Evolutionary conservation across 805 yeast genomes (phyloP), one percentile per base, ranked within the genome.

Genomic region (Dipodascus geniculatus): DNA sequence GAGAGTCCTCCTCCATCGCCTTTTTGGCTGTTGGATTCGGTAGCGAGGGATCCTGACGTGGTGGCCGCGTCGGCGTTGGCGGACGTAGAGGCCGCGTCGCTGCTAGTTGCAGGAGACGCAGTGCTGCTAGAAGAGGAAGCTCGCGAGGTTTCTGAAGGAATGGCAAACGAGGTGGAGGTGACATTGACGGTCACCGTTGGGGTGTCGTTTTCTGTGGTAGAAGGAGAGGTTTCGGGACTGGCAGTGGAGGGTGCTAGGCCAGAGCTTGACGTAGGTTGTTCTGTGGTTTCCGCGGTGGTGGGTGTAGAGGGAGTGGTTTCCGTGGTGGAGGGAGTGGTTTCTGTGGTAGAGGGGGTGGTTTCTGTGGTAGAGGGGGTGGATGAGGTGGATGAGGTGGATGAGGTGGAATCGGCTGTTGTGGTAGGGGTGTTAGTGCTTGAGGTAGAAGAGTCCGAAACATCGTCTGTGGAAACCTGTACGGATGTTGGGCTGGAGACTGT

Each of bases 1-100:
- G 82, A 73, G 4, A 81, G 67, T 0, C 83, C 83, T 2, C 67
- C 61, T 4, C 62, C 38, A 4, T 8, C 44, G 8, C 14, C 6
- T 23, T 31, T 20, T n/a, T 31, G 22, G 4, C n/a, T 22, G 23
- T 23, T 17, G 19, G 44, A 20, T 6, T 24, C n/a, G 19, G 44
- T 49, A 24, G 44, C 51, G 8, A 49, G 47, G 14, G 28, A 20
- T 8, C 44, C 51, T 6, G 44, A 23, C 6, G 28, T 16, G n/a
- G 49, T 14, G 9, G 49, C 14, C 4, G 48, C 20, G 8, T n/a
- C 20, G 11, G 49, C 3, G n/a, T 16, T 47, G 14, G 31, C 23
- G n/a, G 49, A 47, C 4, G 49, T 4, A 22, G 49, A 42, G 19
- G 48, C 4, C 48, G 48, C 19, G 48, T 8, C 22, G 4, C 48